phyloP scores from a whole-genome alignment of 179 eudicot species.

The Pouteria campechiana region DNA sequence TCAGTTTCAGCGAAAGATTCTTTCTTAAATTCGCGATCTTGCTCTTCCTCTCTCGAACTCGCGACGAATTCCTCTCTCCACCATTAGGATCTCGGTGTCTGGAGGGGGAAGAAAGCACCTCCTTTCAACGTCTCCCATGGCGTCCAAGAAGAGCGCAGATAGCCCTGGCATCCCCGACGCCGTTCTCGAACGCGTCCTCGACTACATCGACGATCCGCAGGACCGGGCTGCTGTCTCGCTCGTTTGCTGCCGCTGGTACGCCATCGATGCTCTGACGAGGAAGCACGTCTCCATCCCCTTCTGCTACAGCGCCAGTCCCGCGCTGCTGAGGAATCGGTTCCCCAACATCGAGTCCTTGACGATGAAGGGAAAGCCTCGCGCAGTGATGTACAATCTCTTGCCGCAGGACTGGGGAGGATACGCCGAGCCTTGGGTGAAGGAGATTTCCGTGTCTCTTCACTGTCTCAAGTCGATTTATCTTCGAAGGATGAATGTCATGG shows the following conservation, averaged over 20 bases:
- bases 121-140: no score
- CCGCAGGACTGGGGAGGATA: slow-evolving; percentile 60
- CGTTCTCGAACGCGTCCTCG: slow-evolving; percentile 27
- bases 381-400: slow-evolving; percentile 42
- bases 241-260: slow-evolving; percentile 30
- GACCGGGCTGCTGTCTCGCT: slow-evolving; percentile 34
- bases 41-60: no score
- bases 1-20: no score
- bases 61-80: no score
- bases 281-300: slow-evolving; percentile 33
- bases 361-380: slow-evolving; percentile 56
- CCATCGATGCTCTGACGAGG: slow-evolving; percentile 28
- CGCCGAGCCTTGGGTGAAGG: slow-evolving; percentile 33
- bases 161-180: slow-evolving; percentile 22
- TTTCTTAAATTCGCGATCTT: no score
- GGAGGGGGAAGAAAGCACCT: no score
- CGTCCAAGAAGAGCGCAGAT: no score
- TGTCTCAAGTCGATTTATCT: slow-evolving; percentile 26
- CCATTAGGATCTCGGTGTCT: no score
- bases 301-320: slow-evolving; percentile 40
- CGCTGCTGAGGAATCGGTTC: slow-evolving; percentile 20
- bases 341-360: slow-evolving; percentile 30
- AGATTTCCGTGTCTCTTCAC: slow-evolving; percentile 9
- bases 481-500: slow-evolving; percentile 42
- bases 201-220: slow-evolving; percentile 27